These are phyloP conservation scores for Aphanomyces invadans DNA, from an alignment of 352 stramenopile species.

Conservation along the genomic window DNA sequence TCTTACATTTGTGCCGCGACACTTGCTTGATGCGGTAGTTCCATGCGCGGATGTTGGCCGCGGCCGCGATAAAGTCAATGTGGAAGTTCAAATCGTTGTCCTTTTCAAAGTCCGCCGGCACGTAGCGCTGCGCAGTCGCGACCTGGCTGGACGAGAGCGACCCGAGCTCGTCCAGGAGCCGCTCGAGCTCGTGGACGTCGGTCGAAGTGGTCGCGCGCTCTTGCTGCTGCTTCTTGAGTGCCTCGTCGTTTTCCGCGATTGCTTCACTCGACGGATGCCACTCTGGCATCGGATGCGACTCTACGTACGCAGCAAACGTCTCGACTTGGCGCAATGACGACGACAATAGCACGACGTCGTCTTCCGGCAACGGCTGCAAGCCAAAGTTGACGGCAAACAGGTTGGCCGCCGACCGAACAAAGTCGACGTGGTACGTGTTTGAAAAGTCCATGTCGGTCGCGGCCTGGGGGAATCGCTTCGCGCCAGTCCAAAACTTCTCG, in stretches of 20 bases:
- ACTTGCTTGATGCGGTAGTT: constrained; percentile 82
- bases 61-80: constrained; percentile 97
- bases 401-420: constrained; percentile 69
- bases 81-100: constrained; percentile 93
- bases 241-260: constrained; percentile 61
- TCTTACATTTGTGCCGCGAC: constrained; percentile 91
- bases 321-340: constrained; percentile 70
- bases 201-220: constrained; percentile 59
- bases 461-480: constrained; percentile 73
- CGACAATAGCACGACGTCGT: constrained; percentile 62
- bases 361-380: constrained; percentile 57
- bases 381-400: constrained; percentile 74
- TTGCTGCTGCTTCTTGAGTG: constrained; percentile 53
- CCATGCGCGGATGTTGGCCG: constrained; percentile 93
- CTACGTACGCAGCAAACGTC: constrained; percentile 50
- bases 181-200: constrained; percentile 58
- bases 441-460: constrained; percentile 51
- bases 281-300: constrained; percentile 34
- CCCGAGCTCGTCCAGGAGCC: constrained; percentile 61
- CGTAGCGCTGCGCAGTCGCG: constrained; percentile 32
- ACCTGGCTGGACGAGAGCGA: constrained; percentile 44
- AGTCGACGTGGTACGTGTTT: constrained; percentile 66
- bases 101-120: constrained; percentile 95
- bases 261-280: constrained; percentile 75
- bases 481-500: constrained; percentile 79